A percentile compares a stretch with the other conserved stretches of the same genome.
phyloP scores from a whole-genome alignment of 2,329 filamentous ascomycete species.

The Catunica adiposa region DNA sequence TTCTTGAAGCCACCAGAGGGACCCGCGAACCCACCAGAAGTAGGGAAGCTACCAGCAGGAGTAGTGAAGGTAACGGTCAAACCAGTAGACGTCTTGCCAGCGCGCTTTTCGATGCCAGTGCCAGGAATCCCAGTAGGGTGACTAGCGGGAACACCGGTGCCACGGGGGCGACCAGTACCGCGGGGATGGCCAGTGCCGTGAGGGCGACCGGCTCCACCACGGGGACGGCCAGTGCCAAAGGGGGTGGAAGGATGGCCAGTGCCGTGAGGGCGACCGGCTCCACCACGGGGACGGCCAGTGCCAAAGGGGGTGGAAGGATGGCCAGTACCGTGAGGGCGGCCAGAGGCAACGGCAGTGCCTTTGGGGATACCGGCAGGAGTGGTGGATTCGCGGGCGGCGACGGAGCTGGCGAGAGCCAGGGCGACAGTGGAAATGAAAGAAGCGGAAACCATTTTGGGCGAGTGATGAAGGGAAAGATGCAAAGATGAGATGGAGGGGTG shows the following conservation, averaged over 20 bases:
- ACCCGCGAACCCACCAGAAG: neutral
- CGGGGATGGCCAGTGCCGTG: slow-evolving; percentile 1
- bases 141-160: slow-evolving; percentile 1
- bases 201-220: slow-evolving; percentile 2
- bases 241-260: neutral
- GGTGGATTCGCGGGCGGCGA: neutral
- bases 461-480: neutral
- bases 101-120: neutral
- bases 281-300: neutral
- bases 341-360: neutral
- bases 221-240: neutral
- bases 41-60: neutral
- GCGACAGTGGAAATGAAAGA: slow-evolving; percentile 7
- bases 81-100: too few species aligned
- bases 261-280: neutral
- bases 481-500: neutral
- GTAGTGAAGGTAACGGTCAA: neutral
- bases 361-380: slow-evolving; percentile 1
- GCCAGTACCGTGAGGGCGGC: slow-evolving; percentile 1
- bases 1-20: neutral
- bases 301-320: neutral
- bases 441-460: slow-evolving; percentile 10
- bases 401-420: slow-evolving; percentile 11
- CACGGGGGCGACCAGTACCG: slow-evolving; percentile 1
- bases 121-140: neutral